Conservation (phyloP, 2,329 filamentous ascomycete genomes). For the Rhytidhysteron rufulum region DNA sequence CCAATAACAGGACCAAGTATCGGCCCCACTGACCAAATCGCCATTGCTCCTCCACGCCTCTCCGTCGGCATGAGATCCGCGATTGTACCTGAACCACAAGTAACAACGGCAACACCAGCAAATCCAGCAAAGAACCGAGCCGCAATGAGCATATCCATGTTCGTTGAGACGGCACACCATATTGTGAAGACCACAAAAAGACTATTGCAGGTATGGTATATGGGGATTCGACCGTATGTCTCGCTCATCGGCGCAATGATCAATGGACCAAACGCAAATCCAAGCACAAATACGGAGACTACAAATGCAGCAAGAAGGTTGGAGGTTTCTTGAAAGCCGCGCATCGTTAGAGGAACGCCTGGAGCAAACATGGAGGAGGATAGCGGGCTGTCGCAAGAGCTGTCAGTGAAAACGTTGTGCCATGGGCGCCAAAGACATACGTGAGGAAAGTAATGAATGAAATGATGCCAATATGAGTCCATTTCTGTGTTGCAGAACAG, state of each 20-base stretch:
- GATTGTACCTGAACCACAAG: constrained; percentile 8
- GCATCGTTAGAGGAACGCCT: constrained; percentile 12
- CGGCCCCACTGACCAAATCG: constrained; percentile 16
- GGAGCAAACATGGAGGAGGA: constrained; percentile 16
- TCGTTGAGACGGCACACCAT: constrained; percentile 18
- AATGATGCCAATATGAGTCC: constrained; percentile 17
- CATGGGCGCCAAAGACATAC: no score
- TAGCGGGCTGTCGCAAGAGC: no score
- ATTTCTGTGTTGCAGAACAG: constrained; percentile 16
- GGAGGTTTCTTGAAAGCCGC: constrained; percentile 8
- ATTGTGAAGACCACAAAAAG: constrained; percentile 47
- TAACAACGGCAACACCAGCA: constrained; percentile 9
- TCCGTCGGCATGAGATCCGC: constrained; percentile 11
- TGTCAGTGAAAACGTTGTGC: no score
- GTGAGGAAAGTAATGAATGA: no score
- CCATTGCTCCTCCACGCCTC: constrained; percentile 9
- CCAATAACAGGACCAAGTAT: constrained; percentile 12
- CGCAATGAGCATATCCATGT: constrained; percentile 12
- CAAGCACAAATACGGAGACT: constrained; percentile 16
- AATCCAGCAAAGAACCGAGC: constrained; percentile 14
- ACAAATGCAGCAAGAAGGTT: constrained; percentile 11
- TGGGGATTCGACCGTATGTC: constrained; percentile 12
- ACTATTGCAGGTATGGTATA: constrained; percentile 28
- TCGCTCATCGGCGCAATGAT: constrained; percentile 12
- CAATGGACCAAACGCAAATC: constrained; percentile 13